phyloP scores from a whole-genome alignment of 2,329 filamentous ascomycete genomes.

The Beauveria rudraprayagi region DNA sequence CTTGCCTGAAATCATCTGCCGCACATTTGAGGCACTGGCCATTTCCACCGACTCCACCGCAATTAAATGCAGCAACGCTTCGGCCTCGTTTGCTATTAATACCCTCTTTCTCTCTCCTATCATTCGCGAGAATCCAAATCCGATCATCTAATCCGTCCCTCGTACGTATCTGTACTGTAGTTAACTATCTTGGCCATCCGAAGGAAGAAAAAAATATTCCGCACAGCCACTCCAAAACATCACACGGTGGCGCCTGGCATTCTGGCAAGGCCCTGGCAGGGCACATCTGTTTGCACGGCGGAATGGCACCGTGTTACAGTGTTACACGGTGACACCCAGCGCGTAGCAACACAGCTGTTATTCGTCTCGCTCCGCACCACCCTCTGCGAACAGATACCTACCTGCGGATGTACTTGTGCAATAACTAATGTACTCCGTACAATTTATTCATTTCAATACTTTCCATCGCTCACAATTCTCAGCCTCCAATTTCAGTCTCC shows the following conservation, averaged over 20 bases:
- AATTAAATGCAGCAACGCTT: conserved; percentile 3
- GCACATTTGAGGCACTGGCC: background rate
- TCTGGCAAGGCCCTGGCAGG: background rate
- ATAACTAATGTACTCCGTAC: too few relatives aligned
- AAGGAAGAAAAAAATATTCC: background rate
- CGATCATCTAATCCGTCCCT: too few relatives aligned
- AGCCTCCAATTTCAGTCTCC: too few relatives aligned
- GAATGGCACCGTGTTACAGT: background rate
- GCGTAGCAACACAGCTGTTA: background rate
- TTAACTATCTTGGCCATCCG: background rate
- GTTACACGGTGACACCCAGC: conserved; percentile 1
- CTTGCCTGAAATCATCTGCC: background rate
- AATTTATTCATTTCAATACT: background rate
- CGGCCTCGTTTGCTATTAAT: conserved; percentile 2
- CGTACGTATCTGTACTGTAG: too few relatives aligned
- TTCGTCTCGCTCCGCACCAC: background rate
- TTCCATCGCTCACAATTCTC: too few relatives aligned
- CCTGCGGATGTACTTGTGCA: background rate
- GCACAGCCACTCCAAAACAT: background rate
- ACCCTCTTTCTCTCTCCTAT: background rate
- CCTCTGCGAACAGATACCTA: too few relatives aligned
- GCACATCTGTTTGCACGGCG: background rate
- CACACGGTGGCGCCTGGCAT: conserved; percentile 2
- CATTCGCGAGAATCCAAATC: background rate
- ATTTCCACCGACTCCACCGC: conserved; percentile 9